phyloP scores from a whole-genome alignment of 2,329 filamentous ascomycete genomes.

The Paracoccidioides lutzii region DNA sequence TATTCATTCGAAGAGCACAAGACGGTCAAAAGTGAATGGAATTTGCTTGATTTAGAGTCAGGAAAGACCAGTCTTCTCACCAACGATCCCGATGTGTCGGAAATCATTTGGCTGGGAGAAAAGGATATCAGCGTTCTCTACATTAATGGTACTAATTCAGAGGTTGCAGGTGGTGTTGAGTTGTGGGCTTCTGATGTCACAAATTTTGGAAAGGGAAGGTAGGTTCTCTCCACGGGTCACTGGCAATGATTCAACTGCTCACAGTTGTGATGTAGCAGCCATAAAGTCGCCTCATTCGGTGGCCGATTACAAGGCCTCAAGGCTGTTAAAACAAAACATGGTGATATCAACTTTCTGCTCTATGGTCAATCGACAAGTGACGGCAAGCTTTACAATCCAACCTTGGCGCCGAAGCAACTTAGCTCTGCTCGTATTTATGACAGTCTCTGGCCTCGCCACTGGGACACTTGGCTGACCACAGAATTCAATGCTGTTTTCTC shows the following conservation, averaged over 20 bases:
- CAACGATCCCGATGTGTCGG: conserved; percentile 50
- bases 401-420: conserved; percentile 45
- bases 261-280: conserved; percentile 16
- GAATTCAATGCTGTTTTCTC: conserved; percentile 64
- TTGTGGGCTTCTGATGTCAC: conserved; percentile 26
- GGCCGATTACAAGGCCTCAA: conserved; percentile 30
- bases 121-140: conserved; percentile 48
- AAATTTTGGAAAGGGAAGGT: conserved; percentile 21
- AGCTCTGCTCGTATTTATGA: conserved; percentile 61
- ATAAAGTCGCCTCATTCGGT: conserved; percentile 27
- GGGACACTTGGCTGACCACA: conserved; percentile 62
- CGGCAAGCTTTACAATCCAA: conserved; percentile 56
- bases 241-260: background rate
- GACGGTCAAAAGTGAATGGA: conserved; percentile 45
- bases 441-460: conserved; percentile 66
- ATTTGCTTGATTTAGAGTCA: conserved; percentile 57
- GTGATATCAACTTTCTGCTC: conserved; percentile 41
- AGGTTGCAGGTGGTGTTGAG: conserved; percentile 28
- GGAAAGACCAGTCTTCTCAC: conserved; percentile 54
- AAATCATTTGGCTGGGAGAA: conserved; percentile 65
- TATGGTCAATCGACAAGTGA: conserved; percentile 52
- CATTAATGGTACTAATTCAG: conserved; percentile 36
- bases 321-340: conserved; percentile 21
- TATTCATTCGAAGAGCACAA: conserved; percentile 70
- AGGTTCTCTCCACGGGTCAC: conserved; percentile 4